Conservation (phyloP, 1,284 basidiomycete genomes). For the Tilletia indica region DNA sequence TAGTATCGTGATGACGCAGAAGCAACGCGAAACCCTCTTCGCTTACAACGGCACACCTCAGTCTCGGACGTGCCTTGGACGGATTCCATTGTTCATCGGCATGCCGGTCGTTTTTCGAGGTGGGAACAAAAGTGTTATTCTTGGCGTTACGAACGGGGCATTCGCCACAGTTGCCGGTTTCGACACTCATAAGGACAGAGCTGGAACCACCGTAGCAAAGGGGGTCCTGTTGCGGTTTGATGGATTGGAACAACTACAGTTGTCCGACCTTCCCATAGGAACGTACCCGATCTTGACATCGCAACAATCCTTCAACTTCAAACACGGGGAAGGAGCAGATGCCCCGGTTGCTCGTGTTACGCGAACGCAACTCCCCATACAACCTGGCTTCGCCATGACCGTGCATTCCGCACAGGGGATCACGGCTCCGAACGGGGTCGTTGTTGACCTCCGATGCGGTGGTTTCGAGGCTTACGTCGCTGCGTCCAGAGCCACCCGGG, state of each 20-base stretch:
- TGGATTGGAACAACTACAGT: background rate
- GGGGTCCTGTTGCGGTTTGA: background rate
- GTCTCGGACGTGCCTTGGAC: background rate
- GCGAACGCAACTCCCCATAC: background rate
- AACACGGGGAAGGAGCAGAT: background rate
- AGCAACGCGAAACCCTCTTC: background rate
- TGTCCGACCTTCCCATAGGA: background rate
- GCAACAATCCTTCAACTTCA: background rate
- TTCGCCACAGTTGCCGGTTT: background rate
- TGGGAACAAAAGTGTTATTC: background rate
- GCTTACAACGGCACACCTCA: background rate
- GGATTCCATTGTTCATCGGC: background rate
- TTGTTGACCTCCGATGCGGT: background rate
- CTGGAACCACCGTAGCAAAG: background rate
- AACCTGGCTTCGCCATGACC: background rate
- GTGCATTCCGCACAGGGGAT: background rate
- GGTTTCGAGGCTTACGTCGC: slow-evolving; percentile 1
- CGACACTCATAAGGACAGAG: background rate
- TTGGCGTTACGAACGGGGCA: background rate
- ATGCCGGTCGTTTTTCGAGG: background rate
- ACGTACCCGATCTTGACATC: background rate
- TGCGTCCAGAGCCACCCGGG: background rate
- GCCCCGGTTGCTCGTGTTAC: background rate
- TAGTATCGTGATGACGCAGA: background rate
- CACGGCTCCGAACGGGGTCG: background rate